Evolutionary conservation across 2,329 filamentous ascomycete genomes (phyloP), one percentile per base, ranked within the genome.

Genomic region (Davidsoniella australis): DNA sequence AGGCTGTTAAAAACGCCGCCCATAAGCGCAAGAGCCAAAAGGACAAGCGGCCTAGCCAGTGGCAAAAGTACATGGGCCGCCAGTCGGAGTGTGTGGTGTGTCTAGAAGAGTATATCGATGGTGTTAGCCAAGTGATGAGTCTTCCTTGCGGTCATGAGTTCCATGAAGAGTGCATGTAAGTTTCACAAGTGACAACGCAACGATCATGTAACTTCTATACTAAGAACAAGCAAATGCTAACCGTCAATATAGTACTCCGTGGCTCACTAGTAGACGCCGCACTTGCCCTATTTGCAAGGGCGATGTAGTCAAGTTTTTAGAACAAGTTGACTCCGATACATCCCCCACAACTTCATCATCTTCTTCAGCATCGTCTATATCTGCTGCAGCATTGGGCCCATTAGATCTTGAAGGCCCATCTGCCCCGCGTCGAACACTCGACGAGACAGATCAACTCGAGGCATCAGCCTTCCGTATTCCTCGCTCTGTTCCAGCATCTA

Each of bases 271-370:
- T 14, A 80, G 89, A 45, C 82, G 91, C 55, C 81, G 91, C 55
- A 98, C 91, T n/a, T 98, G 91, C 59, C 91, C 91, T 0, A 96
- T 98, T 53, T 98, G 91, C 68, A 98, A 98, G 68, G 87, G 88
- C 45, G 91, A 98, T 61, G 91, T 98, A 36, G 89, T 98, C 14
- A 69, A 75, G 26, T 79, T 75, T 7, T 63, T 86, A 55, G 73
- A 48, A n/a, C 40, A 38, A 16, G 20, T 24, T 16, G 45, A 26
- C 14, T 48, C 49, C 4, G 36, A 42, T 20, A 33, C 33, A 5
- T 29, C 40, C 5, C 26, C n/a, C 12, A 29, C 24, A 5, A 16
- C 26, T 12, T 48, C 45, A 5, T 48, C 37, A 18, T 17, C 5
- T 5, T 41, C 43, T 17, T 46, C 24, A 17, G 16, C 24, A 17